Evolutionary conservation across 2,329 filamentous ascomycete species (phyloP), one percentile per base, ranked within the genome.

Genomic region (Pestalotiopsis sp.): DNA sequence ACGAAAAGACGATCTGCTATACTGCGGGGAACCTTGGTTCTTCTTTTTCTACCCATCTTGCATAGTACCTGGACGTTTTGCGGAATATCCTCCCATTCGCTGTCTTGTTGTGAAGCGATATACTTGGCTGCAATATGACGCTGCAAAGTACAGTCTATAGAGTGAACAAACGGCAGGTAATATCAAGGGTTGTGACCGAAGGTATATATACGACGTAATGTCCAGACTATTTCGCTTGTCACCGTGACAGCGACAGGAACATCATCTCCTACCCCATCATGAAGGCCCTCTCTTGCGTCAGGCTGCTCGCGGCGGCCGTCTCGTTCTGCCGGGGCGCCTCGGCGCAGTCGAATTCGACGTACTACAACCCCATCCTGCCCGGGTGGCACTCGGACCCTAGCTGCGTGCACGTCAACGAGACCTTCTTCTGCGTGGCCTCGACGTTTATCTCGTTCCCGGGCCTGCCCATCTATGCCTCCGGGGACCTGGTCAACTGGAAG

Each of bases 401-500:
- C 5, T 69, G 75, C 17, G 70, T 76, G 4, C 71, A 72, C 7
- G 73, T 79, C 9, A 71, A 77, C 38, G 76, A 73, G 4, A 76
- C 73, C 0, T 79, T 74, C 70, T 79, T 75, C 67, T 73, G 77
- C 56, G 84, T 89, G 69, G 87, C 87, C 73, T 87, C 88, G 3
- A 85, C 87, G 9, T 88, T 89, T 72, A 89, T 89, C 73, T 84
- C 89, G 12, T 90, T 89, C 71, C 82, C 88, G 0, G 87, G 88
- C 31, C 78, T 83, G 0, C 84, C 86, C 62, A 76, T 78, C 45
- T 78, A 78, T 66, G 75, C 75, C 23, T 81, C 78, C 6, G 76
- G 75, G 31, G 77, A 81, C 65, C 73, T 81, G 3, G 66, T 75
- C 38, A 72, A 72, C 66, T 79, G 77, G 78, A 75, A 73, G 57